phyloP scores from a whole-genome alignment of 1,284 basidiomycete genomes.

The Cryptococcus amylolentus region DNA sequence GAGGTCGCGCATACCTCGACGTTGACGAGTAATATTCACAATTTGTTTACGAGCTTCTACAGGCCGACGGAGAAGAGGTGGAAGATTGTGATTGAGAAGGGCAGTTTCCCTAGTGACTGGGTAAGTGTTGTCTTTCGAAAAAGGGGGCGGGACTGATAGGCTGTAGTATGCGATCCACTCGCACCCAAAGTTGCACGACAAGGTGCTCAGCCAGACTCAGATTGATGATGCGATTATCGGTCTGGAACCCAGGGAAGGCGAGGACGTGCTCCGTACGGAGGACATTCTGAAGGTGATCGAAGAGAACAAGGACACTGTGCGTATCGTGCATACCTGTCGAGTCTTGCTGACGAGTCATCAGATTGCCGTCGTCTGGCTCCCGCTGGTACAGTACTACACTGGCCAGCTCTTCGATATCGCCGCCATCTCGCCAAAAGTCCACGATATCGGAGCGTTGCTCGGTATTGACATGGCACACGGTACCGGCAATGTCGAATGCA shows the following conservation, averaged over 20 bases:
- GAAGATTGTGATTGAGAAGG: slow-evolving; percentile 94
- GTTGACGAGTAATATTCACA: slow-evolving; percentile 89
- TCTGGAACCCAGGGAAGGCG: slow-evolving; percentile 72
- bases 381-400: slow-evolving; percentile 93
- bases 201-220: slow-evolving; percentile 61
- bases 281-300: slow-evolving; percentile 80
- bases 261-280: slow-evolving; percentile 80
- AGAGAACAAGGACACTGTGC: slow-evolving; percentile 59
- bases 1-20: slow-evolving; percentile 95
- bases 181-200: slow-evolving; percentile 72
- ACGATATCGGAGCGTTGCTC: slow-evolving; percentile 74
- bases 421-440: slow-evolving; percentile 75
- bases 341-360: slow-evolving; percentile 20
- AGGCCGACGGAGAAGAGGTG: slow-evolving; percentile 73
- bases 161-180: slow-evolving; percentile 88
- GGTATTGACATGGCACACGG: slow-evolving; percentile 98
- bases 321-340: neutral
- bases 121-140: slow-evolving; percentile 50
- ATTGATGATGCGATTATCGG: slow-evolving; percentile 64
- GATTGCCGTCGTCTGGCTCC: slow-evolving; percentile 85
- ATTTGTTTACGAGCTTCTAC: slow-evolving; percentile 92
- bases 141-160: neutral
- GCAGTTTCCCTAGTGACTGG: slow-evolving; percentile 94
- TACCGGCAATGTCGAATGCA: slow-evolving; percentile 84
- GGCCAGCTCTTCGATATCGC: slow-evolving; percentile 93